Conservation (phyloP, 2,329 filamentous ascomycete genomes). For the Neonectria neomacrospora region DNA sequence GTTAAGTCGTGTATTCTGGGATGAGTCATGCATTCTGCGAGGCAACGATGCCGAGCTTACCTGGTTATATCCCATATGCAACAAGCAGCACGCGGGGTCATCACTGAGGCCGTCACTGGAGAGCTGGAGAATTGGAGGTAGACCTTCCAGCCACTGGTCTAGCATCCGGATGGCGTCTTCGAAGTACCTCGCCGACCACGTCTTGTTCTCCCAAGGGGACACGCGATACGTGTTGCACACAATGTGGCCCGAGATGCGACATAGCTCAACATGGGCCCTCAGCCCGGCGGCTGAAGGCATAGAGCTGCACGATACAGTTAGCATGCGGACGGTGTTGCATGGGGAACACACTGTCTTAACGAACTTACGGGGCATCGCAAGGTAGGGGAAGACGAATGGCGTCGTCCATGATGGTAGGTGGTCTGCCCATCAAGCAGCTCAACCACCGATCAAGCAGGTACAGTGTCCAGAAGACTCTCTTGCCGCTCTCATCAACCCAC, state of each 20-base stretch:
- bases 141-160: constrained; percentile 52
- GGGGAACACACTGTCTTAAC: not conserved
- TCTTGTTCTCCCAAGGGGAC: constrained; percentile 45
- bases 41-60: constrained; percentile 12
- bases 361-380: constrained; percentile 53
- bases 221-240: constrained; percentile 59
- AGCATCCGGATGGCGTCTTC: constrained; percentile 56
- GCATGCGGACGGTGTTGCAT: not conserved
- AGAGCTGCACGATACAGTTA: constrained; percentile 44
- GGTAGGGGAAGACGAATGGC: constrained; percentile 58
- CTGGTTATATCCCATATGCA: constrained; percentile 63
- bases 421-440: constrained; percentile 61
- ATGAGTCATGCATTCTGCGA: not conserved
- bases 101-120: constrained; percentile 48
- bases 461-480: constrained; percentile 63
- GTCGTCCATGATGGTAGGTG: constrained; percentile 59
- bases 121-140: constrained; percentile 54
- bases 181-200: constrained; percentile 48
- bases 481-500: constrained; percentile 56
- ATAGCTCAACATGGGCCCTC: constrained; percentile 58
- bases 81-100: constrained; percentile 56
- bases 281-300: constrained; percentile 58
- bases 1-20: no score
- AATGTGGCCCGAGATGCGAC: constrained; percentile 60
- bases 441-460: constrained; percentile 62